A percentile compares a stretch with the other conserved stretches of the same genome.
Conservation (phyloP, 371 early-diverging fungal genomes). For the Mucor ambiguus region DNA sequence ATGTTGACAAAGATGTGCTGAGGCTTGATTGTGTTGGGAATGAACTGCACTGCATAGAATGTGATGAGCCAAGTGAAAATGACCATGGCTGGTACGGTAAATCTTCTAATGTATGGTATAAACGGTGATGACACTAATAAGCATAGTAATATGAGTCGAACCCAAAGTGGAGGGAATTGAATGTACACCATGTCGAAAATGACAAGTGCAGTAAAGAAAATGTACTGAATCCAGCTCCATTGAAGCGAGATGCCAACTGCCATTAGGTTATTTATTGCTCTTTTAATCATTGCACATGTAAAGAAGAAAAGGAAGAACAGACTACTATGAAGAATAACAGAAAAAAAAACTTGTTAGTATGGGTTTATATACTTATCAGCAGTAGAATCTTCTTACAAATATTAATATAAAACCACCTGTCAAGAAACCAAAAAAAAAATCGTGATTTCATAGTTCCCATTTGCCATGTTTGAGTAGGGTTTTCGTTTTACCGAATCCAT, state of each 20-base stretch:
- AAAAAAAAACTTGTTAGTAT: not conserved
- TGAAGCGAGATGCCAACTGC: not conserved
- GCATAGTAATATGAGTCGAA: conserved; percentile 24
- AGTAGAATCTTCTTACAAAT: not conserved
- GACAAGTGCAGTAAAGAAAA: conserved; percentile 21
- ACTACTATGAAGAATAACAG: not conserved
- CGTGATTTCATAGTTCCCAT: not conserved
- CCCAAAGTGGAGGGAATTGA: conserved; percentile 31
- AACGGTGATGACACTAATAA: conserved; percentile 24
- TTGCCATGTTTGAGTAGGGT: not conserved
- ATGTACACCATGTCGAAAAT: conserved; percentile 33
- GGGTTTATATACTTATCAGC: not conserved
- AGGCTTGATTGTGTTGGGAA: conserved; percentile 58
- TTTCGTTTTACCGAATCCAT: not conserved
- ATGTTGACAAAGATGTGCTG: conserved; percentile 69
- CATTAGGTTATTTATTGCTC: not conserved
- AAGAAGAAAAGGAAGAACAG: conserved; percentile 4
- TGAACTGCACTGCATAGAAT: conserved; percentile 67
- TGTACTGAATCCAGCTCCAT: conserved; percentile 26
- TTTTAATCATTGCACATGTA: conserved; percentile 10
- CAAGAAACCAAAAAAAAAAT: conserved; percentile 4
- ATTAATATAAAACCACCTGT: conserved; percentile 1
- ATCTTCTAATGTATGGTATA: conserved; percentile 48
- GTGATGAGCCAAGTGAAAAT: conserved; percentile 69
- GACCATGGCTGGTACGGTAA: conserved; percentile 58